Conservation (phyloP, 2,329 filamentous ascomycete genomes). For the Colletotrichum incanum region DNA sequence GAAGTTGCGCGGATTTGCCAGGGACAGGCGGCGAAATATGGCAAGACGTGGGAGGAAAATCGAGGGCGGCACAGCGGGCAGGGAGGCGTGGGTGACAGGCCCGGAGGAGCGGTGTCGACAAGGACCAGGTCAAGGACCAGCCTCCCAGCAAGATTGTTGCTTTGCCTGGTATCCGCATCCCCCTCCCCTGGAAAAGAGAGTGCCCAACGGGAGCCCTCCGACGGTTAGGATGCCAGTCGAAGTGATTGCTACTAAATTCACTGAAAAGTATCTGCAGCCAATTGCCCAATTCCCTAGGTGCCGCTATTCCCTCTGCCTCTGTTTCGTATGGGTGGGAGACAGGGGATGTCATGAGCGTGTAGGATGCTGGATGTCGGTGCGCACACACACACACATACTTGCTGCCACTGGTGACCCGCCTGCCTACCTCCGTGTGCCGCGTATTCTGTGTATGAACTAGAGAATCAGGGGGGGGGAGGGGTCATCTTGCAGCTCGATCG, state of each 20-base stretch:
- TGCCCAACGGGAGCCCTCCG: background rate
- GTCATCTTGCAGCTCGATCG: constrained; percentile 33
- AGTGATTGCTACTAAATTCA: background rate
- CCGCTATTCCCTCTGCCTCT: background rate
- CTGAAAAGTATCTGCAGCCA: background rate
- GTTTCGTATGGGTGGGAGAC: constrained; percentile 8
- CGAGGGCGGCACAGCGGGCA: constrained; percentile 1
- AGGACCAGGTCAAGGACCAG: constrained; percentile 23
- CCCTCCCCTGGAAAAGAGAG: background rate
- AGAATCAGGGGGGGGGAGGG: constrained; percentile 9
- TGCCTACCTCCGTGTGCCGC: background rate
- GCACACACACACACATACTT: background rate
- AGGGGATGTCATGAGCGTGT: constrained; percentile 2
- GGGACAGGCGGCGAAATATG: background rate
- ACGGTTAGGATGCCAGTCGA: background rate
- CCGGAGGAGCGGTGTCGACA: constrained; percentile 34
- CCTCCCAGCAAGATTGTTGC: background rate
- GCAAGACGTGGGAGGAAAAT: background rate
- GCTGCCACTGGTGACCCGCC: background rate
- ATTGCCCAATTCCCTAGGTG: background rate
- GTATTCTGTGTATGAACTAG: constrained; percentile 20
- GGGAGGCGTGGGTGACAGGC: constrained; percentile 20
- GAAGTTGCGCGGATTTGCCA: background rate
- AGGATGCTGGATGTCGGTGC: constrained; percentile 14
- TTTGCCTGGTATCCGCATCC: constrained; percentile 11